phyloP scores from a whole-genome alignment of 345 rosid genomes.

The Microthlaspi erraticum region DNA sequence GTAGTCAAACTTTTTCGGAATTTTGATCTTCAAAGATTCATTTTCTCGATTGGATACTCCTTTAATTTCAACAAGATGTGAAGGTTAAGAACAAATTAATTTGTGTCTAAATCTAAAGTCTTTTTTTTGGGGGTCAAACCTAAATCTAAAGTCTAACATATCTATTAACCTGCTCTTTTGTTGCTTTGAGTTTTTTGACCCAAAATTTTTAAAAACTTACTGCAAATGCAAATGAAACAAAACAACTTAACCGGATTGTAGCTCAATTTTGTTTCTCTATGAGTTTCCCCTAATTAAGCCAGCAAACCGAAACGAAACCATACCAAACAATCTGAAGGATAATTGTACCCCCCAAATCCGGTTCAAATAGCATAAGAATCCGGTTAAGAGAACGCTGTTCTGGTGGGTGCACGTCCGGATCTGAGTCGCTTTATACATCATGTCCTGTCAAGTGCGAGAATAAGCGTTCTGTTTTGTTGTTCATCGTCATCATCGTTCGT shows the following conservation, averaged over 20 bases:
- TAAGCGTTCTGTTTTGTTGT: not conserved
- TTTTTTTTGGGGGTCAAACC: too few species aligned
- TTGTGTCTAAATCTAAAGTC: too few species aligned
- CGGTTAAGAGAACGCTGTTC: not conserved
- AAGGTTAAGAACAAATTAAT: too few species aligned
- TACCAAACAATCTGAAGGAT: not conserved
- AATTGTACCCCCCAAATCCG: not conserved
- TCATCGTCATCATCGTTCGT: not conserved
- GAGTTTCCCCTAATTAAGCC: too few species aligned
- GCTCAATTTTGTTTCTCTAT: not conserved
- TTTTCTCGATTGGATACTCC: too few species aligned
- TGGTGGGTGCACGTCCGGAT: not conserved
- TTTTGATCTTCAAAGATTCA: too few species aligned
- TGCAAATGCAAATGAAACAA: not conserved
- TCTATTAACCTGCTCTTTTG: constrained; percentile 50
- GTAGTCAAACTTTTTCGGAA: too few species aligned
- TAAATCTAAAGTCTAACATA: too few species aligned
- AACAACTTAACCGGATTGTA: not conserved
- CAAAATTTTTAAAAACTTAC: too few species aligned
- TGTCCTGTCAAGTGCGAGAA: not conserved
- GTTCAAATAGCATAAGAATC: not conserved
- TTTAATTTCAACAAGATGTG: too few species aligned
- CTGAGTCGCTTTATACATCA: not conserved
- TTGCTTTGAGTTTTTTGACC: too few species aligned
- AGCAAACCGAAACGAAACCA: not conserved